These are phyloP conservation scores for Setaria italica DNA, from an alignment of 202 grass and related monocot species.

Conservation along the genomic window DNA sequence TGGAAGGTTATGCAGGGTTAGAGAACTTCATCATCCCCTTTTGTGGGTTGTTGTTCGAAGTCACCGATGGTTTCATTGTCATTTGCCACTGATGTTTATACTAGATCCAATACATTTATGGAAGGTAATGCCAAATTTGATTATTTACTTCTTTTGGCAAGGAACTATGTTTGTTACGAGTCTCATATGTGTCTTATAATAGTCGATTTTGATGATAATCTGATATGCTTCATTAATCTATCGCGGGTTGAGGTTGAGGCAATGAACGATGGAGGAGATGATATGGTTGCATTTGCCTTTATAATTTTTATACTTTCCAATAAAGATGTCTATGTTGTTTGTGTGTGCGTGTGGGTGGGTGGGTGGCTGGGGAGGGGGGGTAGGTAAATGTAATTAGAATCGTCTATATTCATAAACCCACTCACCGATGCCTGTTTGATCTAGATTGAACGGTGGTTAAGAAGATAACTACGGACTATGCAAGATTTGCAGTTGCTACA, in stretches of 20 bases:
- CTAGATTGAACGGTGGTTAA: neutral
- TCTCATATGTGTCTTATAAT: neutral
- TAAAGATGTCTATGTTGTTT: no score
- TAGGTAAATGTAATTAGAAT: neutral
- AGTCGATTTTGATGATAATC: neutral
- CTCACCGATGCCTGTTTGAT: neutral
- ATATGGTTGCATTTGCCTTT: neutral
- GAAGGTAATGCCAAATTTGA: neutral
- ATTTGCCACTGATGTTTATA: neutral
- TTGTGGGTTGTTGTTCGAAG: neutral
- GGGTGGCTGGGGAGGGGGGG: no score
- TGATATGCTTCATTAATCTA: neutral
- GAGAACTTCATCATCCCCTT: neutral
- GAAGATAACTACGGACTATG: neutral
- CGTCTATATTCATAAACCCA: neutral
- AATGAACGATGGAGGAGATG: neutral
- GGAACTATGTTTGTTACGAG: neutral
- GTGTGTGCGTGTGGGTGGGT: no score
- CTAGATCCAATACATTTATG: neutral
- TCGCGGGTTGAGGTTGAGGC: neutral
- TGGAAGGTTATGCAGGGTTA: neutral
- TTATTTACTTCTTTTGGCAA: neutral
- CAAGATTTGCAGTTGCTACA: neutral
- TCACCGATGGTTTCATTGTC: neutral
- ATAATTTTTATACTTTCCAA: neutral